Conservation (phyloP, 1,139 yeast genomes). For the Pichia kudriavzevii region DNA sequence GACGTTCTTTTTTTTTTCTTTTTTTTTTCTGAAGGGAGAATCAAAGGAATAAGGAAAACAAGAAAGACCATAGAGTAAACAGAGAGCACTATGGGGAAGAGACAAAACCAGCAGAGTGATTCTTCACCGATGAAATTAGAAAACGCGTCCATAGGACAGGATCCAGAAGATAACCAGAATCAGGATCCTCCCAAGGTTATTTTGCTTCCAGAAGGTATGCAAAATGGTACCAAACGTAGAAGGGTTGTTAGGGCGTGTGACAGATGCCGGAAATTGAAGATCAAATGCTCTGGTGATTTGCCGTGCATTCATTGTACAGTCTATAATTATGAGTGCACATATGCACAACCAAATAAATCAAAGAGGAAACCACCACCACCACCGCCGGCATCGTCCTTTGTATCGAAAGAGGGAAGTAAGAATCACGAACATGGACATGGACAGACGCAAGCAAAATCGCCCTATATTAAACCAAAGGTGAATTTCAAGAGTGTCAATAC, state of each 20-base stretch:
- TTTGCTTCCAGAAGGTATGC: conserved; percentile 18
- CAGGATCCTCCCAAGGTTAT: conserved; percentile 23
- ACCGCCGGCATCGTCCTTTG: background rate
- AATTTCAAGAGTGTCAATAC: background rate
- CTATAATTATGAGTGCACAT: conserved; percentile 65
- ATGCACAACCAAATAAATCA: conserved; percentile 39
- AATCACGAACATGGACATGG: too few relatives aligned
- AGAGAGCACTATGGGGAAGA: too few relatives aligned
- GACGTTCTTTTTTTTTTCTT: too few relatives aligned
- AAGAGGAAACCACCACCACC: conserved; percentile 15
- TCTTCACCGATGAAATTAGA: too few relatives aligned
- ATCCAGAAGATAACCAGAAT: too few relatives aligned
- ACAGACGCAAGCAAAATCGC: background rate
- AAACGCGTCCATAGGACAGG: too few relatives aligned
- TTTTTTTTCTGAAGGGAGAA: too few relatives aligned
- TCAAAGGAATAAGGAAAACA: background rate
- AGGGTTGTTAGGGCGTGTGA: conserved; percentile 84
- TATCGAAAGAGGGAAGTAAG: background rate
- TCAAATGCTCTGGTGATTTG: conserved; percentile 79
- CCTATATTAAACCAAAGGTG: too few relatives aligned
- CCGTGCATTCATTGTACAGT: conserved; percentile 91
- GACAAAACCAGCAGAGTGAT: too few relatives aligned
- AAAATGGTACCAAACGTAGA: conserved; percentile 43
- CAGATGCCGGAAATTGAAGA: conserved; percentile 60
- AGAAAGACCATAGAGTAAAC: too few relatives aligned